Conservation (phyloP, 164 flowering plant species). For the Magnolia officinalis region DNA sequence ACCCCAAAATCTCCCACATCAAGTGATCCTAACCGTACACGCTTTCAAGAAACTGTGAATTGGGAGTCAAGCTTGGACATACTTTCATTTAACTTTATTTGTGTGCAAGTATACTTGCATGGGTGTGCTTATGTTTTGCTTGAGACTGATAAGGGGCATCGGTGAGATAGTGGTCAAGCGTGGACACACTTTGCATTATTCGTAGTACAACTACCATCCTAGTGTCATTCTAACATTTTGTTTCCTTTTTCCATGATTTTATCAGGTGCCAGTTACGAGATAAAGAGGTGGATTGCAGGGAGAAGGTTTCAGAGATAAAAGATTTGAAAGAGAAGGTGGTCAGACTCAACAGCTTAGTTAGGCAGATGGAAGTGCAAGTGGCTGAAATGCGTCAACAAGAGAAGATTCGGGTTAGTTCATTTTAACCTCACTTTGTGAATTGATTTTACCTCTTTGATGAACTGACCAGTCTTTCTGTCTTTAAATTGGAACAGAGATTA, state of each 20-base stretch:
- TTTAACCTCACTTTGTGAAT: neutral
- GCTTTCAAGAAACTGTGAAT: neutral
- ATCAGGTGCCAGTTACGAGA: constrained; percentile 74
- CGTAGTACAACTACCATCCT: neutral
- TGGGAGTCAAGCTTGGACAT: neutral
- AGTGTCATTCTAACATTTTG: neutral
- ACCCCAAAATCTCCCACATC: too few relatives aligned
- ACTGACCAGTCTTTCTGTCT: neutral
- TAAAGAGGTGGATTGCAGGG: constrained; percentile 71
- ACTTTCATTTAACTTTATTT: neutral
- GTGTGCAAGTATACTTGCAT: neutral
- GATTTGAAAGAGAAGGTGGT: constrained; percentile 78
- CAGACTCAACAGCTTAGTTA: constrained; percentile 40
- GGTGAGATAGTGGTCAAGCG: neutral
- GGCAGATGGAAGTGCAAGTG: constrained; percentile 50
- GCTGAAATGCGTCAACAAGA: constrained; percentile 49
- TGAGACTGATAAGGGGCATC: neutral
- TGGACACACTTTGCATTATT: neutral
- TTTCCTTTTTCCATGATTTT: constrained; percentile 1
- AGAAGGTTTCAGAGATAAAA: constrained; percentile 63
- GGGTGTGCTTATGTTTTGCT: neutral
- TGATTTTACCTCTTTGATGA: neutral
- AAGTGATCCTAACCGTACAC: too few relatives aligned
- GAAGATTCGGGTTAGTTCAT: constrained; percentile 45
- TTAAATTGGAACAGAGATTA: constrained; percentile 29